Evolutionary conservation across 352 stramenopile genomes (phyloP).

Genomic region (Pythium rishiriense): DNA sequence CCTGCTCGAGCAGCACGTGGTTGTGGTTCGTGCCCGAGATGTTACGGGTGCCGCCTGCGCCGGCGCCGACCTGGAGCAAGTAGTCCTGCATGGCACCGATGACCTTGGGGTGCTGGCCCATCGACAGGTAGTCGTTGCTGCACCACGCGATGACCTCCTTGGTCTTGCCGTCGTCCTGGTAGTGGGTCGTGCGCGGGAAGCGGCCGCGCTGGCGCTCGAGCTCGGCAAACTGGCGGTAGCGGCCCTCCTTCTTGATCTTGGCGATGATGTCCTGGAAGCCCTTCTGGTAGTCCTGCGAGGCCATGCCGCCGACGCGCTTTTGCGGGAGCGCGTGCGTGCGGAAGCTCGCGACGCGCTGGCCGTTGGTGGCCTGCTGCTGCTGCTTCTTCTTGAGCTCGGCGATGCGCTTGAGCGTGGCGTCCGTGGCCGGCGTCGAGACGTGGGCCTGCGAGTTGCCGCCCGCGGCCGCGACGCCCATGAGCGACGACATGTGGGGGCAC

Average conservation of each 20-base stretch:
- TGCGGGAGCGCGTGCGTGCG: slow-evolving; percentile 56
- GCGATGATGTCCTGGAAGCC: slow-evolving; percentile 74
- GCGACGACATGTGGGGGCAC: slow-evolving; percentile 83
- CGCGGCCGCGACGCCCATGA: slow-evolving; percentile 62
- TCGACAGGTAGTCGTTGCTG: slow-evolving; percentile 90
- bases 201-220: slow-evolving; percentile 84
- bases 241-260: slow-evolving; percentile 84
- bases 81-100: slow-evolving; percentile 83
- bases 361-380: slow-evolving; percentile 57
- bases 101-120: slow-evolving; percentile 90
- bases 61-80: slow-evolving; percentile 76
- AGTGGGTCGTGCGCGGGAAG: slow-evolving; percentile 81
- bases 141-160: slow-evolving; percentile 91
- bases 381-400: slow-evolving; percentile 71
- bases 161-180: slow-evolving; percentile 58
- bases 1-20: slow-evolving; percentile 84
- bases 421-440: slow-evolving; percentile 47
- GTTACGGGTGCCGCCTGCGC: slow-evolving; percentile 87
- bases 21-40: slow-evolving; percentile 92
- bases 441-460: slow-evolving; percentile 67
- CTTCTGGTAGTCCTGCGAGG: slow-evolving; percentile 61
- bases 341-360: slow-evolving; percentile 52
- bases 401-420: slow-evolving; percentile 75
- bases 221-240: slow-evolving; percentile 88
- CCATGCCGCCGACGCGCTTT: slow-evolving; percentile 62